phyloP scores from a whole-genome alignment of 371 early-diverging fungal genomes.

The Sporodiniella umbellata region DNA sequence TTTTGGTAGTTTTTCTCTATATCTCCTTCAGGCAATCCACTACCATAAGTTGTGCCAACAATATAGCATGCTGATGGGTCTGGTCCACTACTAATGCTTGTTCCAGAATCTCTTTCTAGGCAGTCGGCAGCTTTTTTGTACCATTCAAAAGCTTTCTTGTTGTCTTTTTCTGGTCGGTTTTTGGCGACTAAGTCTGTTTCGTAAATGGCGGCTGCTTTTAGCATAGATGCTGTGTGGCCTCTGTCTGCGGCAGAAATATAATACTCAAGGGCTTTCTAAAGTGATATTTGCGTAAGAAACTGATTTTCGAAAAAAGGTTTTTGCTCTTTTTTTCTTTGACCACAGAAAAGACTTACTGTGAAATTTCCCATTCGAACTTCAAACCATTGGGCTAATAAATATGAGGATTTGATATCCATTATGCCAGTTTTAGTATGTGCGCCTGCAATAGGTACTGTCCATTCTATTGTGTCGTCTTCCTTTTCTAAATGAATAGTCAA shows the following conservation, averaged over 20 bases:
- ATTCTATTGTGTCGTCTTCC: conserved; percentile 24
- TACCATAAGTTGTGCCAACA: conserved; percentile 42
- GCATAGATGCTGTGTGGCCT: conserved; percentile 44
- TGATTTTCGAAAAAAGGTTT: no score
- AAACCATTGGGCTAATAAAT: conserved; percentile 44
- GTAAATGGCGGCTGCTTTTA: conserved; percentile 41
- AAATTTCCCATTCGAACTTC: conserved; percentile 37
- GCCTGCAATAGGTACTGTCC: conserved; percentile 25
- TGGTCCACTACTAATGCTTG: conserved; percentile 31
- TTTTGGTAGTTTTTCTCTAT: conserved; percentile 41
- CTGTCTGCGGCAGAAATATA: conserved; percentile 42
- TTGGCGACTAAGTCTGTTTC: conserved; percentile 23
- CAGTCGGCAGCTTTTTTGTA: conserved; percentile 44
- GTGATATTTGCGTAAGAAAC: no score
- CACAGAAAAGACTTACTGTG: no score
- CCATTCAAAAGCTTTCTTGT: conserved; percentile 44
- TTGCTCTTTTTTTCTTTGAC: background rate
- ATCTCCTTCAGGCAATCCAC: conserved; percentile 38
- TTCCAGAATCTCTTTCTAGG: conserved; percentile 21
- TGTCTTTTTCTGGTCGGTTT: conserved; percentile 26
- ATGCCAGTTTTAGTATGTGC: conserved; percentile 18
- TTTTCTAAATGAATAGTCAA: conserved; percentile 51
- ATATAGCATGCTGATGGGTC: conserved; percentile 45
- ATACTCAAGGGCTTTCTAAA: conserved; percentile 40
- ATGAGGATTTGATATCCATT: conserved; percentile 49